A percentile compares a stretch with the other conserved stretches of the same genome.
Evolutionary conservation across 2,329 filamentous ascomycete genomes (phyloP).

Genomic region (Arthrocladium fulminans): DNA sequence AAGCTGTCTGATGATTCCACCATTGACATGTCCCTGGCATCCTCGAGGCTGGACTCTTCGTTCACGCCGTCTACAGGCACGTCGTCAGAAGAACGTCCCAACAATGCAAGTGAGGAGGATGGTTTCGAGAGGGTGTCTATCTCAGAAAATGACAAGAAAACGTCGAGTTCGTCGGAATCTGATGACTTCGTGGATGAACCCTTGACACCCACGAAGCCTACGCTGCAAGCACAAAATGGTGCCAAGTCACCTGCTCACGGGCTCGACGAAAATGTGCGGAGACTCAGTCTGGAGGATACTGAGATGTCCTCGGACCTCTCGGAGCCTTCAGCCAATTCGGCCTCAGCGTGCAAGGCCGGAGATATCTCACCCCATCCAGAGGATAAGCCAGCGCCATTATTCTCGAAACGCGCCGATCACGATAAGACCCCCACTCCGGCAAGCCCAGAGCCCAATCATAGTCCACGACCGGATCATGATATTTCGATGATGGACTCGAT

Average conservation of each 20-base stretch:
- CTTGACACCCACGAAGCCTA: conserved; percentile 45
- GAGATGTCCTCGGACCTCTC: conserved; percentile 34
- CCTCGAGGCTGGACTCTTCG: conserved; percentile 31
- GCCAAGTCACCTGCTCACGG: conserved; percentile 44
- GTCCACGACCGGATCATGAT: conserved; percentile 11
- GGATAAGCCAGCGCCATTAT: conserved; percentile 61
- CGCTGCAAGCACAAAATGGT: conserved; percentile 20
- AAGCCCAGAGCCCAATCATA: conserved; percentile 19
- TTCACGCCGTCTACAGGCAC: conserved; percentile 34
- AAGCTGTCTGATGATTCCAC: conserved; percentile 40
- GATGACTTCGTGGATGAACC: conserved; percentile 73
- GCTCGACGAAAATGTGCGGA: conserved; percentile 47
- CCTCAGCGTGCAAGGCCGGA: conserved; percentile 7
- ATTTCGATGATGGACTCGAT: conserved; percentile 7
- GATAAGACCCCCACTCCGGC: conserved; percentile 22
- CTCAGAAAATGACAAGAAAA: conserved; percentile 26
- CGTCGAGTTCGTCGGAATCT: conserved; percentile 7
- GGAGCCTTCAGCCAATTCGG: conserved; percentile 9
- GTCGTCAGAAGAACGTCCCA: conserved; percentile 54
- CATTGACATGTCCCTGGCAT: conserved; percentile 48
- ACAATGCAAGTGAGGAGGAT: conserved; percentile 78
- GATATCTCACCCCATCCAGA: conserved; percentile 51
- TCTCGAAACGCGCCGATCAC: conserved; percentile 26
- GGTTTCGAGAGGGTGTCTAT: conserved; percentile 86
- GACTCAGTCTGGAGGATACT: conserved; percentile 43